These are phyloP conservation scores for Fusarium verrucosum DNA, from an alignment of 2,329 filamentous ascomycete genomes.

Conservation along the genomic window DNA sequence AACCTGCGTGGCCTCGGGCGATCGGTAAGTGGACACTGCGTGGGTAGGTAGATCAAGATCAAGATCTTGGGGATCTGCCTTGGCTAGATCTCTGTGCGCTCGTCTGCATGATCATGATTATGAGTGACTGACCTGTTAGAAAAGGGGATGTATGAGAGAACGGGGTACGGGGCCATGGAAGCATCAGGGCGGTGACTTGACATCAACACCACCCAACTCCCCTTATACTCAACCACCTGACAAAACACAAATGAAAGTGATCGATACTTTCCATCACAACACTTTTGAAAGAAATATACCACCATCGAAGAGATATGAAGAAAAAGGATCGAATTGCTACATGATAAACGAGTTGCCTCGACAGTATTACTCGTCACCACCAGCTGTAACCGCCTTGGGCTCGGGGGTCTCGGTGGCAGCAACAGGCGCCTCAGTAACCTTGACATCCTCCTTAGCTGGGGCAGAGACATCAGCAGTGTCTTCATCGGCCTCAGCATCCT, in stretches of 20 bases:
- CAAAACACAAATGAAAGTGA: neutral
- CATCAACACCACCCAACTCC: neutral
- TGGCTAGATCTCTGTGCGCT: conserved; percentile 25
- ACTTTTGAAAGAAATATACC: neutral
- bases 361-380: conserved; percentile 42
- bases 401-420: conserved; percentile 42
- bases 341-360: conserved; percentile 6
- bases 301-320: neutral
- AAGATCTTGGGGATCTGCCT: conserved; percentile 26
- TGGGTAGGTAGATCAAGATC: conserved; percentile 35
- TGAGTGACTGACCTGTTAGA: conserved; percentile 5
- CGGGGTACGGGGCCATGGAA: neutral
- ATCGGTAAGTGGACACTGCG: conserved; percentile 38
- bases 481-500: conserved; percentile 42
- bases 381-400: conserved; percentile 45
- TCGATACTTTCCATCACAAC: neutral
- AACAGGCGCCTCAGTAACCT: conserved; percentile 34
- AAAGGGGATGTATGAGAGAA: neutral
- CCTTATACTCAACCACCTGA: neutral
- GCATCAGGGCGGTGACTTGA: neutral
- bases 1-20: conserved; percentile 31
- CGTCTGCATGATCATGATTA: conserved; percentile 28
- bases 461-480: conserved; percentile 38
- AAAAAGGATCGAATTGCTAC: conserved; percentile 21
- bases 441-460: conserved; percentile 38